phyloP scores from a whole-genome alignment of 306 rosid genomes.

The Hylodesmum podocarpum region DNA sequence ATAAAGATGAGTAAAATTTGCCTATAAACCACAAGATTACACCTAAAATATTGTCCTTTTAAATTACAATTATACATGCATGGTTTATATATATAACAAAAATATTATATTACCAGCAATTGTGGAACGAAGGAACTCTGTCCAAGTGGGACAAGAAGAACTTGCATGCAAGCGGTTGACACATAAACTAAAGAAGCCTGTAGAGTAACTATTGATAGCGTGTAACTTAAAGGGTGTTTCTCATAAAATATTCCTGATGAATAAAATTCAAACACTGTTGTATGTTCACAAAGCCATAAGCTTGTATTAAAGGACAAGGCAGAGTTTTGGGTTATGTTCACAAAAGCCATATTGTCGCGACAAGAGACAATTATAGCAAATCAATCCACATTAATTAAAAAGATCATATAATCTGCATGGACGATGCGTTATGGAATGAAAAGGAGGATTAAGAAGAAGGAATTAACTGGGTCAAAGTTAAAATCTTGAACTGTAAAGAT shows the following conservation, averaged over 20 bases:
- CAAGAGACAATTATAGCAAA: neutral
- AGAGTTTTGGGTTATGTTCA: neutral
- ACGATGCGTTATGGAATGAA: neutral
- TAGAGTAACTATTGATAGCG: constrained; percentile 14
- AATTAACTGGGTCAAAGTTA: neutral
- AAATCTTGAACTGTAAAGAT: neutral
- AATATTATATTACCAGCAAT: constrained; percentile 44
- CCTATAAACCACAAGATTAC: neutral
- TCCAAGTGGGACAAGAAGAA: constrained; percentile 54
- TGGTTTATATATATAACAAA: neutral
- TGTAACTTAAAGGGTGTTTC: constrained; percentile 42
- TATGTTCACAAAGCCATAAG: constrained; percentile 27
- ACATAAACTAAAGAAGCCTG: constrained; percentile 42
- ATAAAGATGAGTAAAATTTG: neutral
- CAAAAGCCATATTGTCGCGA: neutral
- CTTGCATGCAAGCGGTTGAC: constrained; percentile 27
- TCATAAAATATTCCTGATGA: constrained; percentile 44
- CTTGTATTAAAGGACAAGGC: neutral
- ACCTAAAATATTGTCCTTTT: neutral
- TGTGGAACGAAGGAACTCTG: constrained; percentile 47
- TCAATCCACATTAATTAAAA: neutral
- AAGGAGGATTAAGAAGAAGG: neutral
- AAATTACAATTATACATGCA: neutral
- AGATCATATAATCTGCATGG: neutral
- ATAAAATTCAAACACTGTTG: neutral